These are phyloP conservation scores for Fusarium newnesense DNA, from an alignment of 2,329 filamentous ascomycete species.

Conservation along the genomic window DNA sequence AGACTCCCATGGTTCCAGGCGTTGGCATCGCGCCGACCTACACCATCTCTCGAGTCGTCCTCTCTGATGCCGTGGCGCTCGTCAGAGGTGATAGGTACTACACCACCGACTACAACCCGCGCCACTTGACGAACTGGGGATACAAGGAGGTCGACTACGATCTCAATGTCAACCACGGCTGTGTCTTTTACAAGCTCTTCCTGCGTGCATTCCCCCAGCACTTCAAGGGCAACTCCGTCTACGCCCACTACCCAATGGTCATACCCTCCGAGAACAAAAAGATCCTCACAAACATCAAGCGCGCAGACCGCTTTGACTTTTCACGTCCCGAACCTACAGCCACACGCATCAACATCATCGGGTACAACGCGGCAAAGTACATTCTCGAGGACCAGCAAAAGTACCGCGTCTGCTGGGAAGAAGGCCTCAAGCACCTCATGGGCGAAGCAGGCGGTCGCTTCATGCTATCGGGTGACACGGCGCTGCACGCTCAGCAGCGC, in stretches of 20 bases:
- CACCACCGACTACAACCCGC: constrained; percentile 79
- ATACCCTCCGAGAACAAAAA: constrained; percentile 77
- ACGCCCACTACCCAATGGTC: constrained; percentile 80
- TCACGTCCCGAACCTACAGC: constrained; percentile 65
- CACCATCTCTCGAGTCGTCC: constrained; percentile 79
- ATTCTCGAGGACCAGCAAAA: constrained; percentile 69
- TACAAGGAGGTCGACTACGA: constrained; percentile 80
- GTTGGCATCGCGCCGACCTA: constrained; percentile 80
- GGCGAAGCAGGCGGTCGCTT: constrained; percentile 63
- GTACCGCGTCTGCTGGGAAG: constrained; percentile 74
- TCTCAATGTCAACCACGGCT: constrained; percentile 79
- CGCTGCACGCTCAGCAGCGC: constrained; percentile 60
- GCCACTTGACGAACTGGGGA: constrained; percentile 85
- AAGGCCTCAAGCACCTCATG: constrained; percentile 71
- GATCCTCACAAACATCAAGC: constrained; percentile 74
- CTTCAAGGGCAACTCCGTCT: constrained; percentile 81
- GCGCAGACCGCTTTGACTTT: constrained; percentile 76
- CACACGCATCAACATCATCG: constrained; percentile 65
- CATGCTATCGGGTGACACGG: constrained; percentile 64
- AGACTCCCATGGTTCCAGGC: constrained; percentile 77
- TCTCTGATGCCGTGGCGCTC: constrained; percentile 82
- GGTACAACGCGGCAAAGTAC: constrained; percentile 69
- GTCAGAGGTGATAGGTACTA: constrained; percentile 83
- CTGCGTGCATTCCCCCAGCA: constrained; percentile 82
- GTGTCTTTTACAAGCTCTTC: constrained; percentile 86